These are phyloP conservation scores for Hypoxylon sp. DNA, from an alignment of 2,329 filamentous ascomycete genomes.

Conservation along the genomic window DNA sequence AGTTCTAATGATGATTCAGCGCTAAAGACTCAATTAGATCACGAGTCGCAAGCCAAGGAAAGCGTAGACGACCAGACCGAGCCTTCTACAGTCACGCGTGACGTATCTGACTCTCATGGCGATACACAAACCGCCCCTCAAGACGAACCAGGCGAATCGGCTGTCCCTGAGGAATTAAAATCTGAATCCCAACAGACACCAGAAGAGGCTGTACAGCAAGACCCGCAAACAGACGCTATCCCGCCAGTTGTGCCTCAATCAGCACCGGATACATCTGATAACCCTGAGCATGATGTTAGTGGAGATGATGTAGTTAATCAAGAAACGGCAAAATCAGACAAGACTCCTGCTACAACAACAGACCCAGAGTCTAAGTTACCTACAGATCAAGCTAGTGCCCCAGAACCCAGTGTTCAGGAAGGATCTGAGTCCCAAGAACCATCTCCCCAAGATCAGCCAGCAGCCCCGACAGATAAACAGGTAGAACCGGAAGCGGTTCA, in stretches of 20 bases:
- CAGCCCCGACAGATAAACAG: background rate
- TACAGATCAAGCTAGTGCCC: background rate
- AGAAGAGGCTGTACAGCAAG: background rate
- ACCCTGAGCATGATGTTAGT: background rate
- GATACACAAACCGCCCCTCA: background rate
- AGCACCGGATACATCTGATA: background rate
- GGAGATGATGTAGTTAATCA: background rate
- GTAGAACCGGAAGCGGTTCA: background rate
- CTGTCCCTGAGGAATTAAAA: background rate
- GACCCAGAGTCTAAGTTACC: background rate
- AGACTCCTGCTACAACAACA: background rate
- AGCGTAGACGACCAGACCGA: background rate
- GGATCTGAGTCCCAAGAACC: background rate
- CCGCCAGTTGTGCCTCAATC: background rate
- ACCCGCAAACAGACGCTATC: background rate
- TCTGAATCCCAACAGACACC: conserved; percentile 4
- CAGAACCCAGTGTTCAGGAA: background rate
- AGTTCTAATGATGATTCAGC: background rate
- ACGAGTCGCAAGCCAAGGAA: conserved; percentile 1
- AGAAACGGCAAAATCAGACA: background rate
- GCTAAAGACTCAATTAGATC: background rate
- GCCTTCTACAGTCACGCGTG: background rate
- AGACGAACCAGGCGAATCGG: background rate
- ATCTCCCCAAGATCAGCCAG: background rate
- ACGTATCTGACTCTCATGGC: conserved; percentile 2